Evolutionary conservation across 1,284 basidiomycete species (phyloP), one percentile per base, ranked within the genome.

Genomic region (Austroboletus olivaceoglutinosus): DNA sequence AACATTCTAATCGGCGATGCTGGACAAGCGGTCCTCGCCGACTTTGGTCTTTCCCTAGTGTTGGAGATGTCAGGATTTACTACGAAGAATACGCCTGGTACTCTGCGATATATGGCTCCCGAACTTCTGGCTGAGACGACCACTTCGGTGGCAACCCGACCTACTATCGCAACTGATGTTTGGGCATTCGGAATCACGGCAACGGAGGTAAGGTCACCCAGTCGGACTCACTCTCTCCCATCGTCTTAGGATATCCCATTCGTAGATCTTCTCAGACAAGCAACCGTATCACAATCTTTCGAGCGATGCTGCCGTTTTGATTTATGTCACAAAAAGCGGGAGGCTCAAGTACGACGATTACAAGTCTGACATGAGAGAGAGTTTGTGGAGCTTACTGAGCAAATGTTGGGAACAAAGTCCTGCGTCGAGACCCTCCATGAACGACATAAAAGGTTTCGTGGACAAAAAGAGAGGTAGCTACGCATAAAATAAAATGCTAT

Each of bases 11-110:
- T 71, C 6, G 45, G 29, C 39, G 57, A 68, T 23, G 25, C 16
- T 23, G 56, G 56, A 21, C 48, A 59, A 49, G 67, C 64, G 10
- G 52, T 57, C 33, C 47, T 68, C 42, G 48, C 60, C 8, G 68
- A 69, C 43, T 68, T 71, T 38, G 67, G 68, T n/a, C 55, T 69
- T 39, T 69, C 68, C 2, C 52, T 56, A 39, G 51, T 68, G 11
- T 33, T 65, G 23, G 64, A 68, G 33, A 58, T 53, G 47, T 53
- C 65, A 34, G 65, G 64, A 8, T 65, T 65, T 41, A 68, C 64
- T 15, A 69, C 64, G 5, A 57, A 52, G 11, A 52, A 55, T 21
- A 50, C 62, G 3, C 55, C 54, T n/a, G 65, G 64, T 8, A 68
- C 64, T 6, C 43, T 60, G 27, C 57, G 65, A 38, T 68, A 68